Evolutionary conservation across 148 eudicot species (phyloP), one percentile per base, ranked within the genome.

Genomic region (Chenopodium album): DNA sequence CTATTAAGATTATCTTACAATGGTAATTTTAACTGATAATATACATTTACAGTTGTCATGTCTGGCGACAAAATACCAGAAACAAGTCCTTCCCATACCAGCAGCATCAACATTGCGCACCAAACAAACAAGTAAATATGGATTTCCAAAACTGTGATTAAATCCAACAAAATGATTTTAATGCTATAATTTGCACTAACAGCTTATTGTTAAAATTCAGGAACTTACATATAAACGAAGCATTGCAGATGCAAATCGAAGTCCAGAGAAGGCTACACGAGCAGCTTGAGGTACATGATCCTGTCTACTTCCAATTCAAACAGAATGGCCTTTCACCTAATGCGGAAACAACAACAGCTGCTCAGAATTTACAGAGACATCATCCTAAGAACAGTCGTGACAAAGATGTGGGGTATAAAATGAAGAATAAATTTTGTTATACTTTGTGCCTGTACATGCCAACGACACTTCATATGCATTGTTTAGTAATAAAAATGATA

Each of bases 221-320:
- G 88, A 94, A 89, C 84, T 71, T 93, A 66, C 97, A 90, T 32
- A 89, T 94, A 76, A 86, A 89, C 52, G 98, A 94, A 88, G 94
- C 98, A 32, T 88, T 94, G 88, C 91, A 92, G 74, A 93, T 94
- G 93, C 98, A 94, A 83, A 94, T 93, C 72, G 97, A 93, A 86
- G 98, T 94, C 78, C 97, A 94, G 83, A 88, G 95, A 89, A 87
- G 95, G 85, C 89, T 94, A 80, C 95, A 90, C 78, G 95, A 94
- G 81, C 98, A 94, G 89, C 95, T 94, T 72, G 98, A 94, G 98
- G 98, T 94, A 92, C 84, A 79, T 85, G 85, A 82, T 79, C 85
- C 85, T 79, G 87, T 78, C 82, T 82, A 82, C 85, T 82, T 82
- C 85, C 82, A 54, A 72, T 76, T 80, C 84, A 80, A 63, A 76